Percentiles rank a stretch among this genome's conserved stretches.
Evolutionary conservation across 2,329 filamentous ascomycete species (phyloP).

Genomic region (Ploettnerulaceae sp.): DNA sequence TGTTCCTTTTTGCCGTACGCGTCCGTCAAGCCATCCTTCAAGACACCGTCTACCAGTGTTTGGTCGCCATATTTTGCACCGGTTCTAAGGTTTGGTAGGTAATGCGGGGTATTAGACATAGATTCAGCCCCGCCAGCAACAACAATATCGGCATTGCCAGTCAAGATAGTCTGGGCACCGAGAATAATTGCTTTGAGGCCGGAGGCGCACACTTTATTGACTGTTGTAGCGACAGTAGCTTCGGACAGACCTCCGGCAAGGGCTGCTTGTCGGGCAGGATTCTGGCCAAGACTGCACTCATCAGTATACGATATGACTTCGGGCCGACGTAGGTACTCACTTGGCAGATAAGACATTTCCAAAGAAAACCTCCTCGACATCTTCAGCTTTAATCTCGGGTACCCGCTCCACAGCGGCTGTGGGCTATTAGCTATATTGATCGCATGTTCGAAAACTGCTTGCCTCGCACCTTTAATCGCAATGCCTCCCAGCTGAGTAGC

Average conservation of each 20-base stretch:
- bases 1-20: constrained; percentile 89
- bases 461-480: constrained; percentile 75
- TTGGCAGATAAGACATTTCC: constrained; percentile 97
- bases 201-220: constrained; percentile 99
- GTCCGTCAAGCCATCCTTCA: constrained; percentile 92
- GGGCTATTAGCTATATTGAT: neutral
- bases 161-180: constrained; percentile 95
- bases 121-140: constrained; percentile 94
- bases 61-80: constrained; percentile 95
- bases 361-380: constrained; percentile 95
- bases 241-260: constrained; percentile 81
- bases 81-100: constrained; percentile 79
- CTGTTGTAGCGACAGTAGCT: constrained; percentile 77
- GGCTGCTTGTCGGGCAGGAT: constrained; percentile 91
- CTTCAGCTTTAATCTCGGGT: constrained; percentile 77
- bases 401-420: constrained; percentile 76
- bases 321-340: constrained; percentile 46
- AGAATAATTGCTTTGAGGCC: constrained; percentile 91
- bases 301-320: constrained; percentile 15
- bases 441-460: neutral
- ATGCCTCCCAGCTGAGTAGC: constrained; percentile 83
- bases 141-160: constrained; percentile 86
- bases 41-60: constrained; percentile 80
- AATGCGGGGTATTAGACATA: constrained; percentile 98
- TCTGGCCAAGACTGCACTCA: constrained; percentile 74